Evolutionary conservation across 179 eudicot species (phyloP).

Genomic region (Corrigiola litoralis): DNA sequence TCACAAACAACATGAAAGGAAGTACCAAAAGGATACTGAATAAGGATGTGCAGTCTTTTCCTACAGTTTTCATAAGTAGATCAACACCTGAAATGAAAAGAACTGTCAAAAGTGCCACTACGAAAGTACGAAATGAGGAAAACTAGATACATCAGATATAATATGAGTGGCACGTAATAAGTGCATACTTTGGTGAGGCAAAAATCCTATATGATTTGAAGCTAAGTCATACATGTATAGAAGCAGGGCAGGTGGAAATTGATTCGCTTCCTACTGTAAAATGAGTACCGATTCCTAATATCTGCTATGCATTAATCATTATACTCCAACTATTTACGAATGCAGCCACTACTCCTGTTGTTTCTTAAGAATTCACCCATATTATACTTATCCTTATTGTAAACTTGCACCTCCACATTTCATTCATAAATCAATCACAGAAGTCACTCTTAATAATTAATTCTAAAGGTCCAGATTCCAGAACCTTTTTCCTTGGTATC

Average conservation of each 20-base stretch:
- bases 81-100: slow-evolving; percentile 65
- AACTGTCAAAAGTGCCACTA: neutral
- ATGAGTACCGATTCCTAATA: too few relatives aligned
- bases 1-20: neutral
- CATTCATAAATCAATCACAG: neutral
- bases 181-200: too few relatives aligned
- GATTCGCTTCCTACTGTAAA: too few relatives aligned
- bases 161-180: too few relatives aligned
- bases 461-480: neutral
- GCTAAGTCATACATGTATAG: too few relatives aligned
- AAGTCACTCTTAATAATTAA: neutral
- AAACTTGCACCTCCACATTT: neutral
- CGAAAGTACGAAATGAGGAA: neutral
- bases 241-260: too few relatives aligned
- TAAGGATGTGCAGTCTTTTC: slow-evolving; percentile 90
- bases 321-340: too few relatives aligned
- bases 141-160: neutral
- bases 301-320: too few relatives aligned
- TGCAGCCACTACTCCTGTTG: too few relatives aligned
- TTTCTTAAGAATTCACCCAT: too few relatives aligned
- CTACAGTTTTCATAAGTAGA: slow-evolving; percentile 89
- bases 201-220: too few relatives aligned
- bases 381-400: neutral
- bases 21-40: slow-evolving; percentile 80
- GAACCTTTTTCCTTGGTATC: neutral